These are phyloP conservation scores for Fusarium virguliforme DNA, from an alignment of 2,329 filamentous ascomycete genomes.

Conservation along the genomic window DNA sequence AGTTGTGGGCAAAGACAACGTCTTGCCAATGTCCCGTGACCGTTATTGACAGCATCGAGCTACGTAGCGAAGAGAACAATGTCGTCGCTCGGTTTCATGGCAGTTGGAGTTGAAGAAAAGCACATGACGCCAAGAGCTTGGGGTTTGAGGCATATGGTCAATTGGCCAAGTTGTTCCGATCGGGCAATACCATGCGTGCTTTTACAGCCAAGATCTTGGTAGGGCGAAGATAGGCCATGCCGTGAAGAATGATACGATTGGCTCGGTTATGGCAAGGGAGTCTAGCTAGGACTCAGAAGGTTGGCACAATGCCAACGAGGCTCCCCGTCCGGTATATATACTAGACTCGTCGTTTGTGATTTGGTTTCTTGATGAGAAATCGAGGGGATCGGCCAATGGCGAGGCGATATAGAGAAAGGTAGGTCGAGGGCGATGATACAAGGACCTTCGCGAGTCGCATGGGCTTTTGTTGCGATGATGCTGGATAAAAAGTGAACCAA, in stretches of 20 bases:
- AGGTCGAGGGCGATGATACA: too few relatives aligned
- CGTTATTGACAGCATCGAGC: background rate
- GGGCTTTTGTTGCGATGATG: too few relatives aligned
- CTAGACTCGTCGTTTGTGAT: too few relatives aligned
- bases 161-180: slow-evolving; percentile 14
- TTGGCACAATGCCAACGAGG: background rate
- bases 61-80: background rate
- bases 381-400: too few relatives aligned
- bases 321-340: background rate
- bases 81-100: background rate
- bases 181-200: slow-evolving; percentile 13
- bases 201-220: slow-evolving; percentile 33
- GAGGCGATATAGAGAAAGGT: too few relatives aligned
- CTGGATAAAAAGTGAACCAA: too few relatives aligned
- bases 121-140: slow-evolving; percentile 10
- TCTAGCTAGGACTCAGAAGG: background rate
- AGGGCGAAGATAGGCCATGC: background rate
- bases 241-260: background rate
- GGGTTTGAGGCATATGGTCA: background rate
- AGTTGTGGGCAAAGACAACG: too few relatives aligned
- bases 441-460: too few relatives aligned
- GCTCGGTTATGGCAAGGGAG: background rate
- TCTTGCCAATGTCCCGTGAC: background rate
- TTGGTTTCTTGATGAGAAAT: too few relatives aligned
- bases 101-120: background rate